Evolutionary conservation across 306 rosid species (phyloP).

Genomic region (Rosa rugosa): DNA sequence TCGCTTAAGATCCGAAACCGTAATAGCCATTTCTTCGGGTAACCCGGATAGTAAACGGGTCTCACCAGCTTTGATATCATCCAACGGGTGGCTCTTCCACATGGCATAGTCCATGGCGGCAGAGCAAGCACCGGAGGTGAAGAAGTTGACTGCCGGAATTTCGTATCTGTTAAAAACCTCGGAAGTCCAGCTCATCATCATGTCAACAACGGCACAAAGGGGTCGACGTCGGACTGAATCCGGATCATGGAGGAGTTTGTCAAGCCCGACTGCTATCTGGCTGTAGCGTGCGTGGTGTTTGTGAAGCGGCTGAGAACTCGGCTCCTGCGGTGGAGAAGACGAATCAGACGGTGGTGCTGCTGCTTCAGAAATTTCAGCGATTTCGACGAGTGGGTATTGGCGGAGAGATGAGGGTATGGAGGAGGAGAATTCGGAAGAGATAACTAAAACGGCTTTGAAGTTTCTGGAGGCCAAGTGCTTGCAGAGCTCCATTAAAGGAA

Average conservation of each 20-base stretch:
- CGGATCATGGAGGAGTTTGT: constrained; percentile 30
- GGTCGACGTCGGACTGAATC: constrained; percentile 33
- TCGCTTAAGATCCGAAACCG: constrained; percentile 33
- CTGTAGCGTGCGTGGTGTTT: constrained; percentile 14
- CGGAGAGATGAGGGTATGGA: constrained; percentile 46
- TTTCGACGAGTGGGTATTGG: constrained; percentile 40
- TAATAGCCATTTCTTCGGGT: constrained; percentile 51
- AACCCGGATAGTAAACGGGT: constrained; percentile 47
- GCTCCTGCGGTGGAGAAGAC: constrained; percentile 10
- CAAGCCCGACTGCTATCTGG: constrained; percentile 25
- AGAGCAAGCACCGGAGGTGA: constrained; percentile 62
- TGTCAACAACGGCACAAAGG: constrained; percentile 48
- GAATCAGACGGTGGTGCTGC: neutral
- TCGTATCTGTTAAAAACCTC: constrained; percentile 37
- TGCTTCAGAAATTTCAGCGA: constrained; percentile 24
- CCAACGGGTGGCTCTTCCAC: constrained; percentile 45
- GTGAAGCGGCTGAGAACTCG: constrained; percentile 13
- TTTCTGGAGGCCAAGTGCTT: constrained; percentile 49
- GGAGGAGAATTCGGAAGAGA: constrained; percentile 43
- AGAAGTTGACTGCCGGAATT: constrained; percentile 49
- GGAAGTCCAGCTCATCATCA: constrained; percentile 47
- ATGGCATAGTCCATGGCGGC: constrained; percentile 49
- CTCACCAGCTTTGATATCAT: constrained; percentile 40
- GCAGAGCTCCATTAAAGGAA: constrained; percentile 64
- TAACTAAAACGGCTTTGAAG: constrained; percentile 32